A percentile compares a stretch with the other conserved stretches of the same genome.
phyloP scores from a whole-genome alignment of 2,329 filamentous ascomycete genomes.

The Cladosporium austrohemisphaericum region DNA sequence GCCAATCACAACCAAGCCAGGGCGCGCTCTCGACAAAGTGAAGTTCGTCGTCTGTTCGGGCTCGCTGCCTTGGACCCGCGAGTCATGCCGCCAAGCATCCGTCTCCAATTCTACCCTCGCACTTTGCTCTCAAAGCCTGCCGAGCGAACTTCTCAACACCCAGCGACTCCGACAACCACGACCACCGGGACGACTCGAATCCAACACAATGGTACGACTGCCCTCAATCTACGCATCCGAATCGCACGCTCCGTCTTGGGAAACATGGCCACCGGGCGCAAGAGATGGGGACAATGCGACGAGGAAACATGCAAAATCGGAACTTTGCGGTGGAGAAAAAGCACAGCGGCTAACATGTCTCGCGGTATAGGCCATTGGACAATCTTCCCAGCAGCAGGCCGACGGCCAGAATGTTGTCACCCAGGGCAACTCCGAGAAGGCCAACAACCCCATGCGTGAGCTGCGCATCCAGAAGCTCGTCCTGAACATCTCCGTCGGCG shows the following conservation, averaged over 20 bases:
- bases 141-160: background rate
- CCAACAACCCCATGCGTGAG: conserved; percentile 98
- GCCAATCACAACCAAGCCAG: conserved; percentile 8
- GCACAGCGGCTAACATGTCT: conserved; percentile 8
- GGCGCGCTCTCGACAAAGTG: conserved; percentile 10
- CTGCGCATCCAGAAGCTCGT: conserved; percentile 99
- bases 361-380: conserved; percentile 24
- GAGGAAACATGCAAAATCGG: conserved; percentile 23
- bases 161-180: conserved; percentile 16
- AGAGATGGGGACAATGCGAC: conserved; percentile 1
- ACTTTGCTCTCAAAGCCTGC: conserved; percentile 9
- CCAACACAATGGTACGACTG: conserved; percentile 13
- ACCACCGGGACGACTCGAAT: conserved; percentile 15
- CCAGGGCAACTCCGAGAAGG: conserved; percentile 59
- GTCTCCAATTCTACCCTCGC: conserved; percentile 3
- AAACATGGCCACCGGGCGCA: conserved; percentile 3
- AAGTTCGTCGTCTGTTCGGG: conserved; percentile 8
- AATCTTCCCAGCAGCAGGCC: conserved; percentile 30
- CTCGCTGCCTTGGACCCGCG: background rate
- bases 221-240: conserved; percentile 18
- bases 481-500: conserved; percentile 98
- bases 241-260: conserved; percentile 16
- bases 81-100: conserved; percentile 7
- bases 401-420: conserved; percentile 27
- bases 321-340: conserved; percentile 27